Evolutionary conservation across 129 eudicot genomes (phyloP).

Genomic region (Escallonia rubra): DNA sequence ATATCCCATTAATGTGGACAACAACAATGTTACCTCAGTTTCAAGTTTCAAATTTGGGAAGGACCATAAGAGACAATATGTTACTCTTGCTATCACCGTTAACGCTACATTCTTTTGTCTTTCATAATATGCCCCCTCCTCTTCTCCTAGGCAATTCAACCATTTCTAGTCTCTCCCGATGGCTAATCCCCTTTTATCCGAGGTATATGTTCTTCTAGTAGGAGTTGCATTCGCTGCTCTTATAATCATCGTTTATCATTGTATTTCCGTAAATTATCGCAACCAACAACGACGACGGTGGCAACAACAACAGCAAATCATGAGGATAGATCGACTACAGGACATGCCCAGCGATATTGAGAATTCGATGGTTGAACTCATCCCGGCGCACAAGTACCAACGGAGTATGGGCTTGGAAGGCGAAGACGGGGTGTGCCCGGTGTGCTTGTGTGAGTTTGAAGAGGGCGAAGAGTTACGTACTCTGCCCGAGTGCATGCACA

Average conservation of each 20-base stretch:
- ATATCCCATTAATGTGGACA: neutral
- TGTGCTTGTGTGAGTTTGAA: conserved; percentile 42
- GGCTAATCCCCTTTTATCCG: conserved; percentile 13
- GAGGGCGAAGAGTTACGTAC: conserved; percentile 46
- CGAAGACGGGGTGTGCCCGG: conserved; percentile 28
- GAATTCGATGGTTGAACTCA: conserved; percentile 16
- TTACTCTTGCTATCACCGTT: conserved; percentile 7
- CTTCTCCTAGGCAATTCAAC: neutral
- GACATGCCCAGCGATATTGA: conserved; percentile 10
- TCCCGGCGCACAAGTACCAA: conserved; percentile 30
- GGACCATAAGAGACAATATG: conserved; percentile 1
- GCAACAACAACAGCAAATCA: neutral
- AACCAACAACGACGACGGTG: conserved; percentile 1
- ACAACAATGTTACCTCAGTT: neutral
- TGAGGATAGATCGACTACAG: neutral
- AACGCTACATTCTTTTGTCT: neutral
- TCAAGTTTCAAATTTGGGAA: too few species aligned
- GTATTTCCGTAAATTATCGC: conserved; percentile 26
- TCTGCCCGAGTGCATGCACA: conserved; percentile 44
- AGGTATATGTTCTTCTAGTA: conserved; percentile 21
- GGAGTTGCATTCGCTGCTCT: conserved; percentile 31
- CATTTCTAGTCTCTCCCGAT: neutral
- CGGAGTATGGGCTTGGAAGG: conserved; percentile 12
- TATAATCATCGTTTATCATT: conserved; percentile 26
- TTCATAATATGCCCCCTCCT: neutral